phyloP scores from a whole-genome alignment of 257 asterid genomes.

The Plantago major region DNA sequence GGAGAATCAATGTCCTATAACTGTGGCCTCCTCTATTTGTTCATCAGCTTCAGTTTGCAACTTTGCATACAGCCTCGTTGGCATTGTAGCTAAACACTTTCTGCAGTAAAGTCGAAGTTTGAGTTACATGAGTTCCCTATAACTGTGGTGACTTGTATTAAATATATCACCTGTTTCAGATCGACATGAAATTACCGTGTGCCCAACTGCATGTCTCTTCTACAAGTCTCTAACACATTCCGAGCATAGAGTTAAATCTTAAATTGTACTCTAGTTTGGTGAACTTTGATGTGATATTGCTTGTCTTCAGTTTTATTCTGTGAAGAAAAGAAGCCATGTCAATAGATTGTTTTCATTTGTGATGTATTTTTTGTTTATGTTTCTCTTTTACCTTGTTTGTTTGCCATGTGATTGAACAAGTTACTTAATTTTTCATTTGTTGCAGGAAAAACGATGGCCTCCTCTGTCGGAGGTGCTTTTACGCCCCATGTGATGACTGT shows the following conservation, averaged over 20 bases:
- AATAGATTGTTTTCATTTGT: no score
- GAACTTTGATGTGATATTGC: background rate
- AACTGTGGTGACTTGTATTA: no score
- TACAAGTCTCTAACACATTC: no score
- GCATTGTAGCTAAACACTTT: no score
- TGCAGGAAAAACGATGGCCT: slow-evolving; percentile 41
- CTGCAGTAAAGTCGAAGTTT: background rate
- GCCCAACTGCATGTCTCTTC: background rate
- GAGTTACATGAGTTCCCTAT: no score
- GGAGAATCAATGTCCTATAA: background rate
- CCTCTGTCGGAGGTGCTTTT: slow-evolving; percentile 60
- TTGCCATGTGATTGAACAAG: slow-evolving; percentile 5
- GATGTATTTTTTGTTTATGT: background rate
- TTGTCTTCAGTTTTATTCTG: background rate
- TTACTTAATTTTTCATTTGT: slow-evolving; percentile 14
- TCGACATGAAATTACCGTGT: no score
- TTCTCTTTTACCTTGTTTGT: background rate
- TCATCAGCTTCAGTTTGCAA: background rate
- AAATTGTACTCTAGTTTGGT: background rate
- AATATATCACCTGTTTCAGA: no score
- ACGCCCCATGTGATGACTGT: slow-evolving; percentile 74
- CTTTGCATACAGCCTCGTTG: background rate
- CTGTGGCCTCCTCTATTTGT: background rate
- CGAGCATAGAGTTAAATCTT: background rate
- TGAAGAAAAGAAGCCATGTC: background rate